These are phyloP conservation scores for Xerocomellus intermedius DNA, from an alignment of 768 basidiomycete species.

Conservation along the genomic window DNA sequence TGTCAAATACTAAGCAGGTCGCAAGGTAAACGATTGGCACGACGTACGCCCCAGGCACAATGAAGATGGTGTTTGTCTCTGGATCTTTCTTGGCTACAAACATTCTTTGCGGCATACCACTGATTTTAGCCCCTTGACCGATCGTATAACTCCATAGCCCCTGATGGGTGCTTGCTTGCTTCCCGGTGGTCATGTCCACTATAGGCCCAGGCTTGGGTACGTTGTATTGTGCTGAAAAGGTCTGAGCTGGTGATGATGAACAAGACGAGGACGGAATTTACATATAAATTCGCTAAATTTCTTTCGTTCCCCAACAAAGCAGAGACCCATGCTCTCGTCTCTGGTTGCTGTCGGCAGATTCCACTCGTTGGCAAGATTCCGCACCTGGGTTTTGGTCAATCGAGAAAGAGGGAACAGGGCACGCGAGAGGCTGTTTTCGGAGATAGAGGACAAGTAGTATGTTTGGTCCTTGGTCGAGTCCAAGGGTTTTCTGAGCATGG, in stretches of 20 bases:
- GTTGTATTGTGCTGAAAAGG: slow-evolving; percentile 69
- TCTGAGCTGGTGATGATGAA: not conserved
- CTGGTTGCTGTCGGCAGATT: slow-evolving; percentile 70
- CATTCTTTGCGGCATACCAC: slow-evolving; percentile 57
- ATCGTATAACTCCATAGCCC: slow-evolving; percentile 87
- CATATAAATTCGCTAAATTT: slow-evolving; percentile 74
- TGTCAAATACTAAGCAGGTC: slow-evolving; percentile 23
- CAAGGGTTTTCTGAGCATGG: slow-evolving; percentile 49
- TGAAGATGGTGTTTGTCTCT: slow-evolving; percentile 61
- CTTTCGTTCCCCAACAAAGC: slow-evolving; percentile 84
- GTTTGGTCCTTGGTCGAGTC: slow-evolving; percentile 86
- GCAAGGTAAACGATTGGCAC: not conserved
- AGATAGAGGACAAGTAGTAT: slow-evolving; percentile 82
- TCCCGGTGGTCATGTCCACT: slow-evolving; percentile 53
- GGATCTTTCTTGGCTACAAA: slow-evolving; percentile 76
- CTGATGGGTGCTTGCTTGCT: slow-evolving; percentile 55
- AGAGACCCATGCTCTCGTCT: slow-evolving; percentile 90
- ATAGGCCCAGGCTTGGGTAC: slow-evolving; percentile 67
- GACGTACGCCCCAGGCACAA: slow-evolving; percentile 71
- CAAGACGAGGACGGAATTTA: slow-evolving; percentile 31
- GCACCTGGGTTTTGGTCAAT: slow-evolving; percentile 68
- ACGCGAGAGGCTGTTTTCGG: slow-evolving; percentile 60
- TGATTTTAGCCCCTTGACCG: slow-evolving; percentile 73
- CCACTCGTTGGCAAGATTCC: slow-evolving; percentile 62
- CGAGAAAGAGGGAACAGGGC: slow-evolving; percentile 77